Evolutionary conservation across 345 rosid genomes (phyloP), one percentile per base, ranked within the genome.

Genomic region (Linum trigynum): DNA sequence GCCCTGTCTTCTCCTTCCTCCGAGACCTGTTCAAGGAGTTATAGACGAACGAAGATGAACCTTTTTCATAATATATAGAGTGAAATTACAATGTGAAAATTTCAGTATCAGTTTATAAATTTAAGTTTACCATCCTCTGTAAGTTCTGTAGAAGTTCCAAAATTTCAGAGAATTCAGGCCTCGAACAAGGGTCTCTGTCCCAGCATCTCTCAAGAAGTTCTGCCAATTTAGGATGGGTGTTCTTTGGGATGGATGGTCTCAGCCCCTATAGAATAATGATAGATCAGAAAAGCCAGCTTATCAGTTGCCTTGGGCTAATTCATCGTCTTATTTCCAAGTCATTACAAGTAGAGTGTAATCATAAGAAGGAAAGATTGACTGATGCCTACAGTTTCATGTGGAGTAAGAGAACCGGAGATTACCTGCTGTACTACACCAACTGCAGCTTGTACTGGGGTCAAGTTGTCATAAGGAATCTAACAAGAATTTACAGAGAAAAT

Each of bases 341-440:
- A 5, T 43, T 43, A 43, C 9, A 43, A 5, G 50, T 43, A 43
- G 50, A 43, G 50, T 43, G 50, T 43, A 43, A 43, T 11, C 10
- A 10, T 57, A 59, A 17, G 11, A 56, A n/a, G 39, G 9, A 64
- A 1, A 16, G 63, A 41, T 9, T 45, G 23, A 71, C 7, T 63
- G 12, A 15, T 57, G 57, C 38, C 7, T 9, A 36, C 37, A 48
- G 16, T 55, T 42, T 10, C 42, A 16, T 14, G 14, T 35, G 4
- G 17, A 56, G 38, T 5, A 3, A 38, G 39, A 41, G 9, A 10
- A 38, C 16, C 4, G 57, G 36, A 9, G 39, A 58, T 59, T 77
- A 86, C 91, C 91, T 86, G 77, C 76, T 82, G 91, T 67, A 83
- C 78, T 48, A 86, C 88, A 16, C 88, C 84, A 11, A 86, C 74